Evolutionary conservation across 441 rosid species (phyloP).

Genomic region (Sinapis alba): DNA sequence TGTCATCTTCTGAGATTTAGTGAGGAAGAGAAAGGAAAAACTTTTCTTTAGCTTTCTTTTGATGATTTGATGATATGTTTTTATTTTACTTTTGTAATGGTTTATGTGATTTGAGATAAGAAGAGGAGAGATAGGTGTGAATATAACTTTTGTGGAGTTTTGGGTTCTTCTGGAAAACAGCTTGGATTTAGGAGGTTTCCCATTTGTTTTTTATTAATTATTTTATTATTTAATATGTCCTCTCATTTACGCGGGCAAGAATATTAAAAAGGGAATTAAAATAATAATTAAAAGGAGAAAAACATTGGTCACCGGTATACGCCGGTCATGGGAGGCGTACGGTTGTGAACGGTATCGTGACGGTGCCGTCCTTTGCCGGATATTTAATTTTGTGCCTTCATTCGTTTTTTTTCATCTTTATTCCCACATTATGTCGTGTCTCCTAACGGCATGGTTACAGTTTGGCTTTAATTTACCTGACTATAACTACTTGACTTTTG

Average conservation of each 20-base stretch:
- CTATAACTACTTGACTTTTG: not conserved
- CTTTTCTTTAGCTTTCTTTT: constrained; percentile 37
- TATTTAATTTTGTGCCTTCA: constrained; percentile 53
- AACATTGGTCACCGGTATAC: constrained; percentile 54
- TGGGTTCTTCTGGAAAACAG: constrained; percentile 75
- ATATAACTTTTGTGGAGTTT: constrained; percentile 40
- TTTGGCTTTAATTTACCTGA: constrained; percentile 10
- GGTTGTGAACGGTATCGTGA: constrained; percentile 39
- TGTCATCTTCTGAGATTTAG: constrained; percentile 32
- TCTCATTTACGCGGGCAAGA: constrained; percentile 37
- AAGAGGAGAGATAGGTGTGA: constrained; percentile 49
- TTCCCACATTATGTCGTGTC: constrained; percentile 31
- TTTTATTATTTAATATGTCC: constrained; percentile 8
- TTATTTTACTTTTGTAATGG: constrained; percentile 26
- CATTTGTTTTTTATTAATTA: constrained; percentile 37
- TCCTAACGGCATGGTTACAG: constrained; percentile 17
- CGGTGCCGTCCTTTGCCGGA: constrained; percentile 47
- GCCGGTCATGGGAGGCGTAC: constrained; percentile 55
- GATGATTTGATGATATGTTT: constrained; percentile 26
- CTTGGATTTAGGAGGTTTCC: constrained; percentile 60
- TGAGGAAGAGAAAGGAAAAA: constrained; percentile 21
- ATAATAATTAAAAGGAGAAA: constrained; percentile 9
- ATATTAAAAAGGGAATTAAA: constrained; percentile 12
- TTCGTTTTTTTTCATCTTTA: constrained; percentile 9
- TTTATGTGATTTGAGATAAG: constrained; percentile 33